Evolutionary conservation across 352 stramenopile species (phyloP), one percentile per base, ranked within the genome.

Genomic region (Elongisporangium anandrum): DNA sequence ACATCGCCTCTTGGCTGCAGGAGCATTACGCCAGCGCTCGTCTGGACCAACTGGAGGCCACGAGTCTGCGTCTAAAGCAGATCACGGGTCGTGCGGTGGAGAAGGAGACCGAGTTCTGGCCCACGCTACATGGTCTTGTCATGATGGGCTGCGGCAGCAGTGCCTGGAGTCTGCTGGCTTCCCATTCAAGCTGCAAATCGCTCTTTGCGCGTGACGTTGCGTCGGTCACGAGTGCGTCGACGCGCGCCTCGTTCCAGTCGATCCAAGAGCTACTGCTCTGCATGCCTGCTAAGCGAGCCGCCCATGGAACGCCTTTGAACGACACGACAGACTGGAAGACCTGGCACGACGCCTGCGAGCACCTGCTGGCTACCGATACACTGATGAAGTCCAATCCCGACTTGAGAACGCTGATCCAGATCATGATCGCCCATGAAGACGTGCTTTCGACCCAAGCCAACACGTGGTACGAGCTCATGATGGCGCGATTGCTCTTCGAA

Each of bases 391-490:
- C 70, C 19, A 76, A 78, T 16, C 29, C 34, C 0, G 70, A 84
- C 26, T 59, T 94, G 20, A 73, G 65, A 21, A 85, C 60, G 56
- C 45, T 94, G 52, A 51, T 94, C 20, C 56, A 81, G 15, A 68
- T 92, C 50, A 77, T 94, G 61, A 57, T 59, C 2, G 77, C 76
- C 10, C 74, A 92, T 17, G 66, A 80, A 19, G 61, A 79, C 7
- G 70, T 66, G 13, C 64, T 92, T 20, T 70, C 68, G 19, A 47
- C 54, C 9, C 63, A 79, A 29, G 80, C 77, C 4, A 61, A 21
- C 15, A 79, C 72, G 50, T 94, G 85, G 85, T 90, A 85, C 65
- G 79, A 90, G 66, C 72, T 91, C 16, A 91, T 92, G 76, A 85
- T 90, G 73, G 85, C 85, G n/a, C 67, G 71, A 21, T 66, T 91